Percentiles rank a stretch among this genome's conserved stretches.
Conservation (phyloP, 1,284 basidiomycete genomes). For the Leccinum angustisporum region DNA sequence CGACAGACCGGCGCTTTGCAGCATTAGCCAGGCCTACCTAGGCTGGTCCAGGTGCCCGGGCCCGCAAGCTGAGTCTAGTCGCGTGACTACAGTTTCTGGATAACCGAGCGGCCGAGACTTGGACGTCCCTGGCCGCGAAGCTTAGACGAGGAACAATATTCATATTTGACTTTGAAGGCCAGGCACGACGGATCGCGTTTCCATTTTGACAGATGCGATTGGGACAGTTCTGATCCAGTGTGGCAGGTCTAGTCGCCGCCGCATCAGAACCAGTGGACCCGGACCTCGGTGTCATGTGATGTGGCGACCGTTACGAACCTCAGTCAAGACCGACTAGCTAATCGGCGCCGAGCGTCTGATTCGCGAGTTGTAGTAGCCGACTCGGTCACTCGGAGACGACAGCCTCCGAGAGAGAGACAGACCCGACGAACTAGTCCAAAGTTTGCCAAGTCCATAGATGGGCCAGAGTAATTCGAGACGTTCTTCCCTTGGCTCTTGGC, state of each 20-base stretch:
- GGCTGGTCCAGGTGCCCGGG: not conserved
- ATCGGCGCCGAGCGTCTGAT: not conserved
- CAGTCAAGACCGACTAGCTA: not conserved
- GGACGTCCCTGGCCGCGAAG: not conserved
- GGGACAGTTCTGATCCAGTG: not conserved
- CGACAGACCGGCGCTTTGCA: not conserved
- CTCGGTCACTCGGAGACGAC: not conserved
- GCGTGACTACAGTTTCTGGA: not conserved
- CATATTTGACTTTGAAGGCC: not conserved
- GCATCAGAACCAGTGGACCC: too few relatives aligned
- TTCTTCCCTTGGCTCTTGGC: not conserved
- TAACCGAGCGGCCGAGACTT: not conserved
- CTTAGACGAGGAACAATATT: not conserved
- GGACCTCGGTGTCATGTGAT: not conserved
- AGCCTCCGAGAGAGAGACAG: not conserved
- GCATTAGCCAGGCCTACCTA: not conserved
- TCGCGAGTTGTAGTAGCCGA: not conserved
- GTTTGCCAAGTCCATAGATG: not conserved
- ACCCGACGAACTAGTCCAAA: not conserved
- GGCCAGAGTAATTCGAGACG: not conserved
- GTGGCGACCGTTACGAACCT: not conserved
- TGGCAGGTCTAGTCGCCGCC: too few relatives aligned
- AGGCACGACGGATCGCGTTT: not conserved
- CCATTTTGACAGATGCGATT: not conserved
- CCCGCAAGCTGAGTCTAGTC: not conserved